phyloP scores from a whole-genome alignment of 1,284 basidiomycete genomes.

The Leccinum pachyderme region DNA sequence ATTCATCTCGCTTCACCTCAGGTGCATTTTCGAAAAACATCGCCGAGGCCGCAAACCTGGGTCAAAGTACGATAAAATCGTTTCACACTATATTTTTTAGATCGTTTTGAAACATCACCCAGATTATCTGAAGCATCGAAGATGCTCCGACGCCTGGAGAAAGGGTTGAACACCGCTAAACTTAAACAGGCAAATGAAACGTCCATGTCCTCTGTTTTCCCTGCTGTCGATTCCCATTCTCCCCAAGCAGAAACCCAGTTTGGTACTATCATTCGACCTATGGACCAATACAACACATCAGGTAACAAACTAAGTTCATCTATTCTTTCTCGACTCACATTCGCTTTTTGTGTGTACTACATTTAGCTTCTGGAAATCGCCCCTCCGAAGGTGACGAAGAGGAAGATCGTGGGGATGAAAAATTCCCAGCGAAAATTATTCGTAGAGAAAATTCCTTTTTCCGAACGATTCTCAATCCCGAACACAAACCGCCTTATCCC shows the following conservation, averaged over 20 bases:
- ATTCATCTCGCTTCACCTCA: slow-evolving; percentile 31
- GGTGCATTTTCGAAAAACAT: slow-evolving; percentile 83
- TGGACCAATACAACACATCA: slow-evolving; percentile 36
- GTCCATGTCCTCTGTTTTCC: slow-evolving; percentile 31
- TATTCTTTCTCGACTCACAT: slow-evolving; percentile 5
- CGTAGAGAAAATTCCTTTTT: slow-evolving; percentile 73
- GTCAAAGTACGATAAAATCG: slow-evolving; percentile 59
- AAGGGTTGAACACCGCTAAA: slow-evolving; percentile 74
- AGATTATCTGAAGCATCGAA: slow-evolving; percentile 84
- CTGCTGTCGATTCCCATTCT: slow-evolving; percentile 35
- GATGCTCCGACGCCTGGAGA: slow-evolving; percentile 80
- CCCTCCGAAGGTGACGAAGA: slow-evolving; percentile 59
- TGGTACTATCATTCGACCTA: slow-evolving; percentile 30
- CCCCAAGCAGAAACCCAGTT: slow-evolving; percentile 34
- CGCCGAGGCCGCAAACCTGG: slow-evolving; percentile 83
- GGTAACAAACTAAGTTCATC: slow-evolving; percentile 33
- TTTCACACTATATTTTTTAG: slow-evolving; percentile 8
- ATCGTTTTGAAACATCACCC: slow-evolving; percentile 12
- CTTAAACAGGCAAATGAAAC: slow-evolving; percentile 48
- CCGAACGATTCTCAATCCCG: slow-evolving; percentile 74
- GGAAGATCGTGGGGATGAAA: slow-evolving; percentile 54
- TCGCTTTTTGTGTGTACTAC: slow-evolving; percentile 27
- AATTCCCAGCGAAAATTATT: slow-evolving; percentile 72
- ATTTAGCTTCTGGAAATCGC: slow-evolving; percentile 41
- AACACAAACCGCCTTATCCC: slow-evolving; percentile 47